Evolutionary conservation across 2,329 filamentous ascomycete species (phyloP).

Genomic region (Colletotrichum filicis): DNA sequence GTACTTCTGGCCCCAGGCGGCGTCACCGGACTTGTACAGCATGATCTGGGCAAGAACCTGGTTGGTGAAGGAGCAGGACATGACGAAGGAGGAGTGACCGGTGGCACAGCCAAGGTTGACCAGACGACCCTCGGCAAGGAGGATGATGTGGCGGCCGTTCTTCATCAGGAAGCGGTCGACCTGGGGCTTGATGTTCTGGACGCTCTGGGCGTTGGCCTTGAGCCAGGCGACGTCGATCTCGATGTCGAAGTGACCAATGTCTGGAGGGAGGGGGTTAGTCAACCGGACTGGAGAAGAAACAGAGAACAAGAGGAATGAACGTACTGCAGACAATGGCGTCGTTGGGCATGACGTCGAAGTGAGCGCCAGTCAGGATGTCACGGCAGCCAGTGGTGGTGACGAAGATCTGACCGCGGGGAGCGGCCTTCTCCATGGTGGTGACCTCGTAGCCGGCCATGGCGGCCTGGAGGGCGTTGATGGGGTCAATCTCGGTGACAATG

Average conservation of each 20-base stretch:
- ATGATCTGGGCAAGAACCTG: conserved; percentile 99
- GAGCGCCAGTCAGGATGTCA: conserved; percentile 91
- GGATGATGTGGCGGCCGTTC: conserved; percentile 96
- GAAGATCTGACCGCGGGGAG: conserved; percentile 91
- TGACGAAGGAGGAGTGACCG: conserved; percentile 99
- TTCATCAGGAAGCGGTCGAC: conserved; percentile 98
- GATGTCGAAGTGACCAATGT: conserved; percentile 99
- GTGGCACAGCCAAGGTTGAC: conserved; percentile 99
- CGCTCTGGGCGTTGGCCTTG: conserved; percentile 93
- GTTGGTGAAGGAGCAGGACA: conserved; percentile 99
- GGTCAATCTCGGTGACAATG: conserved; percentile 95
- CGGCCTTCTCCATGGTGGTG: conserved; percentile 97
- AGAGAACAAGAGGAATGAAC: conserved; percentile 43
- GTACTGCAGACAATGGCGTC: conserved; percentile 98
- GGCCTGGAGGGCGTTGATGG: conserved; percentile 99
- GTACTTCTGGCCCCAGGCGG: conserved; percentile 91
- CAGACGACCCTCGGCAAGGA: conserved; percentile 97
- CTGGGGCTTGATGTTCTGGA: conserved; percentile 99
- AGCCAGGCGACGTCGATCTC: conserved; percentile 99
- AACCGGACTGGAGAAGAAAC: background rate
- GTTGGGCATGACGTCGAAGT: conserved; percentile 97
- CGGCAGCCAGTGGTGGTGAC: conserved; percentile 99
- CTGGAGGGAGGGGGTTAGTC: conserved; percentile 48
- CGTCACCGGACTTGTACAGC: conserved; percentile 93
- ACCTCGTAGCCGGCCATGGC: conserved; percentile 98